Evolutionary conservation across 1,284 basidiomycete genomes (phyloP).

Genomic region (Ustilago sp.): DNA sequence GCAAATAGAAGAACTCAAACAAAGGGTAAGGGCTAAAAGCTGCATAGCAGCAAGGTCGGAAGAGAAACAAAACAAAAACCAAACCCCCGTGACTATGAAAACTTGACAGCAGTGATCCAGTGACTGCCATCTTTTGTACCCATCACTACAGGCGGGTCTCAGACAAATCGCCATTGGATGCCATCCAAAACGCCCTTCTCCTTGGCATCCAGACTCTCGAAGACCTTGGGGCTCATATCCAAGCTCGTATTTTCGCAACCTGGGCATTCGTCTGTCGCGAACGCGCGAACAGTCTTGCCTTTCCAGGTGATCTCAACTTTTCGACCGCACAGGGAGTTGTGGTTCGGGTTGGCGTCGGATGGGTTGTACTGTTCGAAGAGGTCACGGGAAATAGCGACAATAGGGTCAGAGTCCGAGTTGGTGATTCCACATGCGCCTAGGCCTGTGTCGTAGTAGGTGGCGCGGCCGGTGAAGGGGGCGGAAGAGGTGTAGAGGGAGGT

Average conservation of each 20-base stretch:
- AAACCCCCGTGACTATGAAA: too few species aligned
- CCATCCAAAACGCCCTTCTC: conserved; percentile 51
- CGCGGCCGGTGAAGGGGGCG: conserved; percentile 29
- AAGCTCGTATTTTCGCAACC: conserved; percentile 79
- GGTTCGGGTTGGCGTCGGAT: conserved; percentile 32
- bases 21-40: too few species aligned
- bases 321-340: conserved; percentile 73
- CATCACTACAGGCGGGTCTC: not conserved
- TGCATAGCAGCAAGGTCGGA: not conserved
- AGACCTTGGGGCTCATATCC: conserved; percentile 81
- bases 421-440: conserved; percentile 45
- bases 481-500: conserved; percentile 14
- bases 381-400: conserved; percentile 52
- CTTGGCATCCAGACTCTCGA: conserved; percentile 69
- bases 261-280: conserved; percentile 78
- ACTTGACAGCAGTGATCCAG: not conserved
- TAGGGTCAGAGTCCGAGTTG: conserved; percentile 34
- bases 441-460: conserved; percentile 48
- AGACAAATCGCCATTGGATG: conserved; percentile 50
- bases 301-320: conserved; percentile 76
- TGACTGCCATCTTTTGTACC: not conserved
- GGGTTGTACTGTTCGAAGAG: conserved; percentile 55
- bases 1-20: not conserved
- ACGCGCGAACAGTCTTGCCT: conserved; percentile 73
- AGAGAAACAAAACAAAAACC: not conserved